A percentile compares a stretch with the other conserved stretches of the same genome.
Conservation (phyloP, 257 asterid genomes). For the Verbena officinalis region DNA sequence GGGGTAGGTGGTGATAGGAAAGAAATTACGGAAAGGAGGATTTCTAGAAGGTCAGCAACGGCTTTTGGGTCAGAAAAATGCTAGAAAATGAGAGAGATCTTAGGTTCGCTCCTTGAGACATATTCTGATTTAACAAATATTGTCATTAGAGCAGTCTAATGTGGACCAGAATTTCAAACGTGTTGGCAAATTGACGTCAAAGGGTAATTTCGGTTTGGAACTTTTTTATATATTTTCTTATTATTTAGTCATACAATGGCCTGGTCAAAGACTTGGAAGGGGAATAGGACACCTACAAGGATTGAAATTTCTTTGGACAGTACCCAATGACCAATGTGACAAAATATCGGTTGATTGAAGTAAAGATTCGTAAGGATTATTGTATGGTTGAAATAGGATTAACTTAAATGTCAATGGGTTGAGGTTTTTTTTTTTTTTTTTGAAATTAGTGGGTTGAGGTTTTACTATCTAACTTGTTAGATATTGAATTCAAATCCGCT, state of each 20-base stretch:
- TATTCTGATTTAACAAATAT: neutral
- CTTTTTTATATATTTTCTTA: neutral
- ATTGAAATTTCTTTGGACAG: slow-evolving; percentile 5
- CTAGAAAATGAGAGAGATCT: slow-evolving; percentile 6
- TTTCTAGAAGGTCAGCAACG: slow-evolving; percentile 37
- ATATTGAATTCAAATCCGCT: too few relatives aligned
- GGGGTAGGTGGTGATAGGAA: neutral
- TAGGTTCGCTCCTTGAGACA: neutral
- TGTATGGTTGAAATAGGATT: neutral
- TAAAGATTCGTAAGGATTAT: neutral
- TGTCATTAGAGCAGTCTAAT: slow-evolving; percentile 32
- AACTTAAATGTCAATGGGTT: neutral
- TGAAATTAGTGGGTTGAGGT: too few relatives aligned
- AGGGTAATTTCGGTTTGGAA: neutral
- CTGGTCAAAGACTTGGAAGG: slow-evolving; percentile 23
- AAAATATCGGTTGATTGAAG: slow-evolving; percentile 1
- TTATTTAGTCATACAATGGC: neutral
- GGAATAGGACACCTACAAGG: neutral
- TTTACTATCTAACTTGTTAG: too few relatives aligned
- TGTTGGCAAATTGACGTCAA: neutral
- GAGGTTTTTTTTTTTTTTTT: too few relatives aligned
- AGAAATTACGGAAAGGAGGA: neutral
- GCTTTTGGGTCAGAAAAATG: slow-evolving; percentile 30
- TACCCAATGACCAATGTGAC: neutral
- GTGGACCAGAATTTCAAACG: slow-evolving; percentile 20